These are phyloP conservation scores for Boletus vermiculosoides DNA, from an alignment of 768 basidiomycete species.

Conservation along the genomic window DNA sequence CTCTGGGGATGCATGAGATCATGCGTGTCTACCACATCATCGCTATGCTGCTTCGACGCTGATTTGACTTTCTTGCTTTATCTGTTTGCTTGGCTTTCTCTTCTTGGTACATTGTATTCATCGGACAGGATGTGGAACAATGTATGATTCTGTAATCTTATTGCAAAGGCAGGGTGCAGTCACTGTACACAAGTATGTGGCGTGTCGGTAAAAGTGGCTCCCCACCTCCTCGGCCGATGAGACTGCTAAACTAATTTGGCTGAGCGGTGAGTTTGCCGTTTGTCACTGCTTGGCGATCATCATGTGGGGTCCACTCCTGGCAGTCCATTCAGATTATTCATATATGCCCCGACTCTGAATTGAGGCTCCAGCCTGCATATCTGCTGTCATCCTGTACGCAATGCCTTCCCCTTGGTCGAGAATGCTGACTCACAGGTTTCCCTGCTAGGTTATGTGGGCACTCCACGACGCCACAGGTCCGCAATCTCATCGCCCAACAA, in stretches of 20 bases:
- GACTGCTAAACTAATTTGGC: neutral
- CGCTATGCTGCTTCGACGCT: slow-evolving; percentile 5
- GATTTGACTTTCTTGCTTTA: slow-evolving; percentile 11
- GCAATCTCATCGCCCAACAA: slow-evolving; percentile 3
- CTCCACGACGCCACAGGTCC: slow-evolving; percentile 27
- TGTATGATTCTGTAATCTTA: slow-evolving; percentile 21
- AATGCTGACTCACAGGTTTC: slow-evolving; percentile 5
- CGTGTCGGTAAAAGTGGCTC: neutral
- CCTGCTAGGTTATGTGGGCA: slow-evolving; percentile 4
- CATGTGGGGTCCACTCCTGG: slow-evolving; percentile 1
- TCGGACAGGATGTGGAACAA: slow-evolving; percentile 21
- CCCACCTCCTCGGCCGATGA: neutral
- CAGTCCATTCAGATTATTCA: neutral
- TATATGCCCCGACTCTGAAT: neutral
- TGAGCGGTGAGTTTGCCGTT: neutral
- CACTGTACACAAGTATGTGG: neutral
- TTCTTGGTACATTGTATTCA: slow-evolving; percentile 29
- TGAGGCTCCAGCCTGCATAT: neutral
- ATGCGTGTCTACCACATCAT: slow-evolving; percentile 7
- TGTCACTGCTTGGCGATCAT: neutral
- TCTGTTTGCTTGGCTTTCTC: slow-evolving; percentile 1
- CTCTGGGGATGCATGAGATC: slow-evolving; percentile 6
- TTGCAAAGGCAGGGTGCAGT: neutral
- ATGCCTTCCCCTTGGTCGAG: neutral
- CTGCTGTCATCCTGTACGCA: slow-evolving; percentile 5